Conservation (phyloP, 176 grass and related monocot genomes). For the Oryza coarctata region DNA sequence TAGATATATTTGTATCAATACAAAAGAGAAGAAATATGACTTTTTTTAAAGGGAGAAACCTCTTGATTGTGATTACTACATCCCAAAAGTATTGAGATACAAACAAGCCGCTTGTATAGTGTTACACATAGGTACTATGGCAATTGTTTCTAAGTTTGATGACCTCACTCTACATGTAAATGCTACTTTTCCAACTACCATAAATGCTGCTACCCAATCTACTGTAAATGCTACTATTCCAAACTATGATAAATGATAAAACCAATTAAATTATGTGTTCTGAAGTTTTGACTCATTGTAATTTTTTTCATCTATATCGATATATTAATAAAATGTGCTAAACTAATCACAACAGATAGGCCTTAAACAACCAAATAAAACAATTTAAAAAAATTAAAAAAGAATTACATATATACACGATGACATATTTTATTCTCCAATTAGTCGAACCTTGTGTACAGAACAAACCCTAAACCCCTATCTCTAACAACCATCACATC, state of each 20-base stretch:
- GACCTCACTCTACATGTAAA: not conserved
- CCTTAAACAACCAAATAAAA: not conserved
- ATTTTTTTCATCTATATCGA: not conserved
- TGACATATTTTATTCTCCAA: not conserved
- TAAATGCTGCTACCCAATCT: not conserved
- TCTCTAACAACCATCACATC: not conserved
- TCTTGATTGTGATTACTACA: no score
- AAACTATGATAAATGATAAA: not conserved
- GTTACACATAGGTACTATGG: not conserved
- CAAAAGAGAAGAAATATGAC: no score
- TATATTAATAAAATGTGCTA: no score
- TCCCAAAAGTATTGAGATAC: not conserved
- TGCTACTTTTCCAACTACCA: not conserved
- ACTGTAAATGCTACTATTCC: not conserved
- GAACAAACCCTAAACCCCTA: not conserved
- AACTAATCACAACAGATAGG: not conserved
- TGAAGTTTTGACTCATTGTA: not conserved
- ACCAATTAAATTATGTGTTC: not conserved
- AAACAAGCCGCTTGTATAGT: not conserved
- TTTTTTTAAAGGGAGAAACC: no score
- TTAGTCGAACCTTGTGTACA: not conserved
- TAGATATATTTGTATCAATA: no score
- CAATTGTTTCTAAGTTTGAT: not conserved
- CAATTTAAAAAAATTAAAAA: no score
- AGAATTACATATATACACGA: no score